These are phyloP conservation scores for Viridothelium virens DNA, from an alignment of 495 filamentous ascomycete genomes.

Conservation along the genomic window DNA sequence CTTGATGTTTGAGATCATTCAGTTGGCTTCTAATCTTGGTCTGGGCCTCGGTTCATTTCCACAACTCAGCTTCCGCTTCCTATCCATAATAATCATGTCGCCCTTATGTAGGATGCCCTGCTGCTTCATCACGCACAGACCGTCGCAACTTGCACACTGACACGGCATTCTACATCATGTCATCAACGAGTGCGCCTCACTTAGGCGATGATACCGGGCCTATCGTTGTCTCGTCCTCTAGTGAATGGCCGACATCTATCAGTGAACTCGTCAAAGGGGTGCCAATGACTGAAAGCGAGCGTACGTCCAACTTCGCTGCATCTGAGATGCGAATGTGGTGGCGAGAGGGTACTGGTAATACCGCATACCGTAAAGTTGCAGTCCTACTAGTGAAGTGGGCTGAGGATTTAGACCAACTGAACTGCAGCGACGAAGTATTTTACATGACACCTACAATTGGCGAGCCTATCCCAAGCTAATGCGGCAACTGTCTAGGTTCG, in stretches of 20 bases:
- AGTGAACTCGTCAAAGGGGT: not conserved
- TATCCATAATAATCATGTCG: not conserved
- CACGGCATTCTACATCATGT: not conserved
- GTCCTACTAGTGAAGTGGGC: slow-evolving; percentile 12
- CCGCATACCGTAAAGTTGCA: not conserved
- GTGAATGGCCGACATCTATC: not conserved
- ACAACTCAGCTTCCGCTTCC: not conserved
- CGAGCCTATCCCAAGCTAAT: not conserved
- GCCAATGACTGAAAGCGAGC: not conserved
- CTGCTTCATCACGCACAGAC: not conserved
- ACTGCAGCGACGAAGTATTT: slow-evolving; percentile 9
- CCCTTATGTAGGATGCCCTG: not conserved
- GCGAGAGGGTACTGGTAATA: not conserved
- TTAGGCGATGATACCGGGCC: not conserved
- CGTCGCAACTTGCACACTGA: not conserved
- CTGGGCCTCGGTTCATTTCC: not conserved
- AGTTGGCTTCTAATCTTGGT: not conserved
- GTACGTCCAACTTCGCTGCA: not conserved
- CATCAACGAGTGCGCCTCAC: not conserved
- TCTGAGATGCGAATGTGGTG: slow-evolving; percentile 10
- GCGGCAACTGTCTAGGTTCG: not conserved
- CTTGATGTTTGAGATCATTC: not conserved
- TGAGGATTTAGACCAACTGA: slow-evolving; percentile 4
- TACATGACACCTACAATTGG: not conserved
- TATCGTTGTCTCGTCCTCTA: not conserved